Evolutionary conservation across 2,329 filamentous ascomycete species (phyloP).

Genomic region (Botrytis fragariae): DNA sequence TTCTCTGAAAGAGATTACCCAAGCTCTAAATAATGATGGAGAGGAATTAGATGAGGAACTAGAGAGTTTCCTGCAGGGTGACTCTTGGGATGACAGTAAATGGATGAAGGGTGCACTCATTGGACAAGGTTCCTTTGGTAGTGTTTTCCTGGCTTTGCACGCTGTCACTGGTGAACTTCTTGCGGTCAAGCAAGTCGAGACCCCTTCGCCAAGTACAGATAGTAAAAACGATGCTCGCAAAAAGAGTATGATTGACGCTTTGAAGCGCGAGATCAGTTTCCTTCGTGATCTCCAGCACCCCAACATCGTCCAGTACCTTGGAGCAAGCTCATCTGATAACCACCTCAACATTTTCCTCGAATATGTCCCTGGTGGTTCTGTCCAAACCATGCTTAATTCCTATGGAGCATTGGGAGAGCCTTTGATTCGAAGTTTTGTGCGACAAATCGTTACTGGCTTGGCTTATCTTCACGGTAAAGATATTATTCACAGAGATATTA

Average conservation of each 20-base stretch:
- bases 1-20: constrained; percentile 78
- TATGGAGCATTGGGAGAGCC: constrained; percentile 94
- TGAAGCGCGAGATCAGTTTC: constrained; percentile 94
- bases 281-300: constrained; percentile 90
- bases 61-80: constrained; percentile 83
- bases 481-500: constrained; percentile 98
- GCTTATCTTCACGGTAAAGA: constrained; percentile 91
- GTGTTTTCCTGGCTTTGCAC: constrained; percentile 91
- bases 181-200: constrained; percentile 96
- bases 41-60: constrained; percentile 90
- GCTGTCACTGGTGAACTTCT: constrained; percentile 95
- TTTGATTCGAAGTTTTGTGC: constrained; percentile 91
- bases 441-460: constrained; percentile 89
- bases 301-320: constrained; percentile 97
- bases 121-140: constrained; percentile 94
- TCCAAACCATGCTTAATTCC: constrained; percentile 97
- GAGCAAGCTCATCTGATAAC: constrained; percentile 85
- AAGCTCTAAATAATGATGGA: constrained; percentile 84
- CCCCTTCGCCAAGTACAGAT: constrained; percentile 73
- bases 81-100: constrained; percentile 94
- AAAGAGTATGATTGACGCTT: constrained; percentile 95
- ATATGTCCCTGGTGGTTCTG: constrained; percentile 95
- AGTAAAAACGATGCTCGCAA: constrained; percentile 85
- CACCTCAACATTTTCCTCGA: constrained; percentile 99
- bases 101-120: constrained; percentile 99